These are phyloP conservation scores for Amphichorda felina DNA, from an alignment of 2,329 filamentous ascomycete genomes.

Conservation along the genomic window DNA sequence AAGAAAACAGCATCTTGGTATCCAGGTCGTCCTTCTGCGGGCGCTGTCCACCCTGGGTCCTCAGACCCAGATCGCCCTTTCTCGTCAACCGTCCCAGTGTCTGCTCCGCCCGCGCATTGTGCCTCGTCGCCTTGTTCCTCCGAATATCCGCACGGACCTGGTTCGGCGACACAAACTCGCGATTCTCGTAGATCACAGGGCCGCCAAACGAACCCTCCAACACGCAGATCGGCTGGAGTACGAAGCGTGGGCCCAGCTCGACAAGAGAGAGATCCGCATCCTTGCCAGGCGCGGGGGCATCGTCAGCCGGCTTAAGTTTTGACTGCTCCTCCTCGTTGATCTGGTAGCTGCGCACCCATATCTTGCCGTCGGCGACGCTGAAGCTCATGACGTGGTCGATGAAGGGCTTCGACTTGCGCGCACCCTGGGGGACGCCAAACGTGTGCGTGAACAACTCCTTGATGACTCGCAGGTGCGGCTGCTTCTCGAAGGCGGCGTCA, in stretches of 20 bases:
- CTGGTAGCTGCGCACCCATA: conserved; percentile 94
- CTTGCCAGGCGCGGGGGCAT: conserved; percentile 30
- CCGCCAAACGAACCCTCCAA: conserved; percentile 85
- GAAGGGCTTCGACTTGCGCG: conserved; percentile 88
- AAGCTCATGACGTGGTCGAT: conserved; percentile 93
- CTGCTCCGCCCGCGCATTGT: conserved; percentile 66
- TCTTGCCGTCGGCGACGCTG: conserved; percentile 80
- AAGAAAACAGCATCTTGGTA: conserved; percentile 65
- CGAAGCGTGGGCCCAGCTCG: conserved; percentile 89
- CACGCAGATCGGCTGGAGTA: conserved; percentile 88
- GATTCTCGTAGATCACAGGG: conserved; percentile 96
- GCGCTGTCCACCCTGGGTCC: conserved; percentile 51
- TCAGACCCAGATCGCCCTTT: conserved; percentile 65
- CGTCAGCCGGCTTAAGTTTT: conserved; percentile 26
- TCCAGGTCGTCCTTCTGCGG: conserved; percentile 60
- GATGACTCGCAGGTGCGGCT: conserved; percentile 70
- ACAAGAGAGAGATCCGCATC: conserved; percentile 62
- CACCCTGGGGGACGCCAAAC: conserved; percentile 83
- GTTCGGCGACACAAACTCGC: conserved; percentile 93
- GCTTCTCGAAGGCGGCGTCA: conserved; percentile 71
- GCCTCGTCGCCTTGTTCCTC: conserved; percentile 62
- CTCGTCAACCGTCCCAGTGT: conserved; percentile 60
- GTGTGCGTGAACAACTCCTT: conserved; percentile 84
- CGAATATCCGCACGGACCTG: conserved; percentile 77
- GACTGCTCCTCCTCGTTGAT: conserved; percentile 70